These are phyloP conservation scores for Xylaria sp. DNA, from an alignment of 2,329 filamentous ascomycete species.

Conservation along the genomic window DNA sequence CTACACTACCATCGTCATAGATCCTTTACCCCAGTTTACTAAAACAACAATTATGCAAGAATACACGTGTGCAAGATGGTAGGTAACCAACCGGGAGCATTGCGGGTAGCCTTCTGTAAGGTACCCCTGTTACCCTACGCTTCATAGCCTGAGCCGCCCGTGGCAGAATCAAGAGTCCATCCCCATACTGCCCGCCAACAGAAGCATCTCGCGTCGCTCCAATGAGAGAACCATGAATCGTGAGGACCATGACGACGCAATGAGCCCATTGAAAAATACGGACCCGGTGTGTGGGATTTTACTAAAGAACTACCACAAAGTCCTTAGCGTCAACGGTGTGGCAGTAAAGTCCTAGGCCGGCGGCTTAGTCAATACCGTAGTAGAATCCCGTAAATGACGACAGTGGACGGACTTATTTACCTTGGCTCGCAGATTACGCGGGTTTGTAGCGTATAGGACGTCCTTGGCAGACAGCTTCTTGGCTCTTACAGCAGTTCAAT, in stretches of 20 bases:
- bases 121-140: not conserved
- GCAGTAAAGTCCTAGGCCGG: not conserved
- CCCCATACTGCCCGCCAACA: no score
- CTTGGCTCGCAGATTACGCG: no score
- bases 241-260: slow-evolving; percentile 8
- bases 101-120: no score
- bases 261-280: slow-evolving; percentile 12
- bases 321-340: not conserved
- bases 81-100: not conserved
- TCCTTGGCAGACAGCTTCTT: slow-evolving; percentile 14
- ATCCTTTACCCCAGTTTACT: not conserved
- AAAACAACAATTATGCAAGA: not conserved
- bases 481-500: not conserved
- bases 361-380: not conserved
- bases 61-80: not conserved
- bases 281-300: not conserved
- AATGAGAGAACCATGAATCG: slow-evolving; percentile 5
- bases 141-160: no score
- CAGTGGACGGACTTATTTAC: no score
- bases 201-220: not conserved
- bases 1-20: no score
- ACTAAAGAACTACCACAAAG: not conserved
- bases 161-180: no score
- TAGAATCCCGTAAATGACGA: slow-evolving; percentile 1
- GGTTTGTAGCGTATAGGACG: not conserved